These are phyloP conservation scores for Singerocomus inundabilis DNA, from an alignment of 1,284 basidiomycete species.

Conservation along the genomic window DNA sequence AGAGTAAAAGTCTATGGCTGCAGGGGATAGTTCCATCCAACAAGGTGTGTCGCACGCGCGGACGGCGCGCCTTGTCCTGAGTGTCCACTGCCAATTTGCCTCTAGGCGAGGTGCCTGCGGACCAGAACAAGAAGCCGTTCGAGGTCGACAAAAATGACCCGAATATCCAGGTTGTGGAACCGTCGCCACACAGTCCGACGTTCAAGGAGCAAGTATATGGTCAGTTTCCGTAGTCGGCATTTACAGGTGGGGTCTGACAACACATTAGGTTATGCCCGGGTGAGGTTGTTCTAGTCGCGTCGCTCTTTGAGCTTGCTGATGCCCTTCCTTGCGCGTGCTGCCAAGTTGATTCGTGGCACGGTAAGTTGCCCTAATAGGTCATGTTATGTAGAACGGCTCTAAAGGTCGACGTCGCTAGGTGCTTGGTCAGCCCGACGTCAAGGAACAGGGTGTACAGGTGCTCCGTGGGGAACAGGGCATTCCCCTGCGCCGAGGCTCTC, in stretches of 20 bases:
- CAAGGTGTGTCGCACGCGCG: slow-evolving; percentile 34
- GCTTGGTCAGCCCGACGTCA: slow-evolving; percentile 35
- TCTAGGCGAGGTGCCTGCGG: slow-evolving; percentile 33
- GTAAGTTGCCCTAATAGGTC: slow-evolving; percentile 29
- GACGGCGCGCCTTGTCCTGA: background rate
- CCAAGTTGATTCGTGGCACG: slow-evolving; percentile 46
- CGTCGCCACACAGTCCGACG: slow-evolving; percentile 32
- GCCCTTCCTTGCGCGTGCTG: background rate
- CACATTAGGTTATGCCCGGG: slow-evolving; percentile 35
- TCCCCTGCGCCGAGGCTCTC: slow-evolving; percentile 28
- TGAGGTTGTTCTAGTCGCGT: slow-evolving; percentile 12
- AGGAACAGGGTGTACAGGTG: slow-evolving; percentile 49
- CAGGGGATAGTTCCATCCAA: slow-evolving; percentile 30
- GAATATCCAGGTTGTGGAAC: slow-evolving; percentile 26
- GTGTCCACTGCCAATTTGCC: slow-evolving; percentile 26
- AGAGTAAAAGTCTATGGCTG: slow-evolving; percentile 15
- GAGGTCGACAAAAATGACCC: slow-evolving; percentile 30
- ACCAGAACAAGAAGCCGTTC: slow-evolving; percentile 27
- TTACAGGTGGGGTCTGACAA: too few species aligned
- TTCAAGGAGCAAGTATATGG: slow-evolving; percentile 52
- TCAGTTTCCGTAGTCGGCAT: slow-evolving; percentile 21
- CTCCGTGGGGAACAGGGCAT: slow-evolving; percentile 41
- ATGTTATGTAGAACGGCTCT: slow-evolving; percentile 1
- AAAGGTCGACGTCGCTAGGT: slow-evolving; percentile 16
- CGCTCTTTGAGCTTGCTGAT: slow-evolving; percentile 7